Evolutionary conservation across 352 stramenopile genomes (phyloP).

Genomic region (Globisporangium yorkense): DNA sequence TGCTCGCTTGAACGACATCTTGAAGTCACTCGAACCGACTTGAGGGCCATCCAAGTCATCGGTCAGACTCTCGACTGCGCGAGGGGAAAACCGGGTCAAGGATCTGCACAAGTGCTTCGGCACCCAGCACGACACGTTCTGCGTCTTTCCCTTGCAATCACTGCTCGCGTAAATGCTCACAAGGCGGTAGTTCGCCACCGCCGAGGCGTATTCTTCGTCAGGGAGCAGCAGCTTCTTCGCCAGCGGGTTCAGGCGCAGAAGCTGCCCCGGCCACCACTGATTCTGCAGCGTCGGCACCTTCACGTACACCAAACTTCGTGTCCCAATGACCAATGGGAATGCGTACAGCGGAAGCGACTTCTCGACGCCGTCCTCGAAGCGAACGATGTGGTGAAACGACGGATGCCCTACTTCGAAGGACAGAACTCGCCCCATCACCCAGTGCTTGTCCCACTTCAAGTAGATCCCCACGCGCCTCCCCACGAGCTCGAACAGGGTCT

Average conservation of each 20-base stretch:
- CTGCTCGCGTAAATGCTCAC: constrained; percentile 50
- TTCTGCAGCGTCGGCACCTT: constrained; percentile 55
- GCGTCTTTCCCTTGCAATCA: constrained; percentile 19
- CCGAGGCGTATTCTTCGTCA: constrained; percentile 26
- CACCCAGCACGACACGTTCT: constrained; percentile 68
- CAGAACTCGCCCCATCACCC: constrained; percentile 63
- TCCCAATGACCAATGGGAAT: constrained; percentile 65
- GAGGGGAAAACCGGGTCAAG: constrained; percentile 17
- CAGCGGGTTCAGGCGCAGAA: constrained; percentile 59
- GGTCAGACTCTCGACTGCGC: neutral
- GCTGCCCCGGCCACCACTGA: constrained; percentile 69
- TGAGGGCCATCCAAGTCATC: neutral
- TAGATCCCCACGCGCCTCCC: constrained; percentile 64
- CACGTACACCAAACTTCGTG: constrained; percentile 58
- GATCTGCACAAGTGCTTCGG: constrained; percentile 70
- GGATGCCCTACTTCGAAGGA: constrained; percentile 48
- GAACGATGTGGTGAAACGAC: constrained; percentile 50
- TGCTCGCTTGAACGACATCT: constrained; percentile 20
- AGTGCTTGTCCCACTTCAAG: constrained; percentile 74
- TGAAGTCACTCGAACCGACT: constrained; percentile 9
- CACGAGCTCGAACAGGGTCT: constrained; percentile 52
- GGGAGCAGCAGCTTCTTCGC: constrained; percentile 39
- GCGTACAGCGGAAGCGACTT: constrained; percentile 57
- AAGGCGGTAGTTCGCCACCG: constrained; percentile 38
- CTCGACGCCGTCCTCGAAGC: constrained; percentile 66